phyloP scores from a whole-genome alignment of 345 rosid species.

The Rhodamnia rubescens region DNA sequence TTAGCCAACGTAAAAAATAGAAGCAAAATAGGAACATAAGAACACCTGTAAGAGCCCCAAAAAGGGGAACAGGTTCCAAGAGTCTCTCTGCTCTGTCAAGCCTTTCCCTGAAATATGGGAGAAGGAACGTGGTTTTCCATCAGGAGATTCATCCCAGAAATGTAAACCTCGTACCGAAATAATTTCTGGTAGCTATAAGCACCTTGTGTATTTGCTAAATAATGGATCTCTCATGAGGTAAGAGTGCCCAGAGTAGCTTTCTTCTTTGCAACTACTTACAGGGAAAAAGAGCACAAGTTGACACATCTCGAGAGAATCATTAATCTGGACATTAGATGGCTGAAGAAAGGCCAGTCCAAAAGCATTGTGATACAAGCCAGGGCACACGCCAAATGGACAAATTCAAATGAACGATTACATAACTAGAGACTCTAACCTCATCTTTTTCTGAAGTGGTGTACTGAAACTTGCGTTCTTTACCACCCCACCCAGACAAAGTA shows the following conservation, averaged over 20 bases:
- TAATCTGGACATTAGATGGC: not conserved
- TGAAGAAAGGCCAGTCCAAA: not conserved
- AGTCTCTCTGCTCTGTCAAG: conserved; percentile 53
- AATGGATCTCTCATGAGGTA: conserved; percentile 96
- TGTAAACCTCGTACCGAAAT: not conserved
- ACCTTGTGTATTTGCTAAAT: conserved; percentile 84
- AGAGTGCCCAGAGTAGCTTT: conserved; percentile 81
- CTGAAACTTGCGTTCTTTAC: conserved; percentile 20
- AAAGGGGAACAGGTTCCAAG: conserved; percentile 57
- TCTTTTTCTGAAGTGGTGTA: conserved; percentile 50
- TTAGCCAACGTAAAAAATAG: not conserved
- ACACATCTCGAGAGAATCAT: not conserved
- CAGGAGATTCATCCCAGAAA: not conserved
- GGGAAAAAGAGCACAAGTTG: not conserved
- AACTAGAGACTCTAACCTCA: conserved; percentile 45
- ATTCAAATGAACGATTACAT: not conserved
- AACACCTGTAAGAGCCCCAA: conserved; percentile 66
- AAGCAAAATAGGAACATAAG: not conserved
- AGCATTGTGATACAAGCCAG: not conserved
- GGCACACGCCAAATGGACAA: not conserved
- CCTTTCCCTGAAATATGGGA: conserved; percentile 44
- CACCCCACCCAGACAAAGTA: conserved; percentile 18
- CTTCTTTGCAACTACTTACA: conserved; percentile 59
- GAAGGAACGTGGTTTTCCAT: not conserved
- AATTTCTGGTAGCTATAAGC: not conserved